These are phyloP conservation scores for Clarkia xantiana DNA, from an alignment of 345 rosid species.

Conservation along the genomic window DNA sequence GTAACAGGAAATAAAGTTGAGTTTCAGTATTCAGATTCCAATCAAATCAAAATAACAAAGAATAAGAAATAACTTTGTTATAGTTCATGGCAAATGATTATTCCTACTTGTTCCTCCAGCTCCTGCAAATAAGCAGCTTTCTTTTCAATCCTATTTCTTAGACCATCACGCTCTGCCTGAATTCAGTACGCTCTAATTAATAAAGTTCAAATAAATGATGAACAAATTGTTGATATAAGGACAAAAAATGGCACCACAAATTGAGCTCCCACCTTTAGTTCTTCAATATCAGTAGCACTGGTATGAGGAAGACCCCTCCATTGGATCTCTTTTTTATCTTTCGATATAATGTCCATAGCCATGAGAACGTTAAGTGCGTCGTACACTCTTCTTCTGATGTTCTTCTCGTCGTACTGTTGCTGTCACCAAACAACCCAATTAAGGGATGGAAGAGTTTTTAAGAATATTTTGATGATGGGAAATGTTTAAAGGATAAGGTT, in stretches of 20 bases:
- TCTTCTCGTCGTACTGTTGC: conserved; percentile 98
- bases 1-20: conserved; percentile 10
- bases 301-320: conserved; percentile 99
- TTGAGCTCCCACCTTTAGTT: conserved; percentile 53
- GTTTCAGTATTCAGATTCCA: background rate
- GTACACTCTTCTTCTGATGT: conserved; percentile 92
- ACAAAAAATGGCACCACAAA: background rate
- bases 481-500: conserved; percentile 3
- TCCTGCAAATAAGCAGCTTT: conserved; percentile 80
- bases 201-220: conserved; percentile 7
- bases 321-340: conserved; percentile 92
- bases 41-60: background rate
- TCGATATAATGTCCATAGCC: conserved; percentile 98
- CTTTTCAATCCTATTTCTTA: conserved; percentile 78
- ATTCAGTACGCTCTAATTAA: conserved; percentile 8
- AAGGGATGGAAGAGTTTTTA: background rate
- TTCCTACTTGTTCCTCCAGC: conserved; percentile 84
- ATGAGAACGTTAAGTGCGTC: conserved; percentile 97
- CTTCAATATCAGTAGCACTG: conserved; percentile 83
- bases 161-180: conserved; percentile 58
- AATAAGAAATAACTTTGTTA: background rate
- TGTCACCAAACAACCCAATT: conserved; percentile 20
- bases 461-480: background rate
- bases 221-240: background rate
- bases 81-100: conserved; percentile 3